These are phyloP conservation scores for Trichoderma sp. DNA, from an alignment of 2,329 filamentous ascomycete species.

Conservation along the genomic window DNA sequence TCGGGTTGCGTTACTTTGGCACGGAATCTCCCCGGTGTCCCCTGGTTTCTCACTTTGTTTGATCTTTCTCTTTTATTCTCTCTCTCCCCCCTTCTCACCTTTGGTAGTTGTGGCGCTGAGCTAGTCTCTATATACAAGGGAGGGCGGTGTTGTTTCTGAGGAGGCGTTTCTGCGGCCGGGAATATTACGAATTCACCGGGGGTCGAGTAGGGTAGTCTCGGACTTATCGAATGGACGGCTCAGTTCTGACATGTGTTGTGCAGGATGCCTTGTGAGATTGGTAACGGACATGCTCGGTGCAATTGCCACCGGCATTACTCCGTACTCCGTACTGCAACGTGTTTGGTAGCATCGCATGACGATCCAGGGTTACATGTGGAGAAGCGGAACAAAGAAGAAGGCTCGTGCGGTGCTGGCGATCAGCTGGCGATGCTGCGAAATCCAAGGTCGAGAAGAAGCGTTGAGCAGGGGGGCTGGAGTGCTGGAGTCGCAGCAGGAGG, in stretches of 20 bases:
- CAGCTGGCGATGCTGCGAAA: not conserved
- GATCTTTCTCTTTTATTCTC: not conserved
- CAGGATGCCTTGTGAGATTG: not conserved
- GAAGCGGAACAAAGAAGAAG: not conserved
- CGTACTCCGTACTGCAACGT: slow-evolving; percentile 11
- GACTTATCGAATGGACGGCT: not conserved
- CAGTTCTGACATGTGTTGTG: not conserved
- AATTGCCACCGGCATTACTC: slow-evolving; percentile 3
- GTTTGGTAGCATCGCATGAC: slow-evolving; percentile 1
- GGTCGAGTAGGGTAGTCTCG: not conserved
- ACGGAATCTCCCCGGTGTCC: not conserved
- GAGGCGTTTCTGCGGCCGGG: not conserved
- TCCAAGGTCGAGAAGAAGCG: not conserved
- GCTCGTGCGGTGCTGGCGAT: not conserved
- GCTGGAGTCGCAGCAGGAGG: not conserved
- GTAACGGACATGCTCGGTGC: not conserved
- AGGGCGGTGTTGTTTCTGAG: not conserved
- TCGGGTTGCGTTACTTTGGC: not conserved
- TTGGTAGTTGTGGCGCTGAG: not conserved
- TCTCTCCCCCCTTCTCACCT: not conserved
- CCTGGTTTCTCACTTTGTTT: not conserved
- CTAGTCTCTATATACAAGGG: not conserved
- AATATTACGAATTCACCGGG: not conserved
- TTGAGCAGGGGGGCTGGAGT: not conserved
- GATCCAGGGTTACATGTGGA: slow-evolving; percentile 16